Evolutionary conservation across 164 flowering plant genomes (phyloP).

Genomic region (Annona cherimola): DNA sequence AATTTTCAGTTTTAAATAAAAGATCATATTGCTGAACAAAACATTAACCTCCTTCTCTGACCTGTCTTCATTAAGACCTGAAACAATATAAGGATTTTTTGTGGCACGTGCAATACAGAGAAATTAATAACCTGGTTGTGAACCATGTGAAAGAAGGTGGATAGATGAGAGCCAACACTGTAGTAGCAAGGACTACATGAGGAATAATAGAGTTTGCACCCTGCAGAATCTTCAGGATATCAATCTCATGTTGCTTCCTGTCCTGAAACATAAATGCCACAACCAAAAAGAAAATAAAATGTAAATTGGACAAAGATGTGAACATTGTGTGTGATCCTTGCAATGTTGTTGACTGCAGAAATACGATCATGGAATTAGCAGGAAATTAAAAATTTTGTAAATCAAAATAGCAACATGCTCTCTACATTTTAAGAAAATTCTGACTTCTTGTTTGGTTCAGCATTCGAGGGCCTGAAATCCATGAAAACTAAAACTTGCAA

Average conservation of each 20-base stretch:
- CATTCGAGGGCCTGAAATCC: neutral
- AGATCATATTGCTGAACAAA: neutral
- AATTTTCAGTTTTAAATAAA: too few species aligned
- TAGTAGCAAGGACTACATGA: constrained; percentile 78
- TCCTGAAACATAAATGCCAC: constrained; percentile 27
- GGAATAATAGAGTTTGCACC: constrained; percentile 76
- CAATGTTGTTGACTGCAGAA: neutral
- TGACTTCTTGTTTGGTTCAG: neutral
- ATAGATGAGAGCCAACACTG: constrained; percentile 76
- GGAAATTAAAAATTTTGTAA: neutral
- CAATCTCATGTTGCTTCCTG: constrained; percentile 20
- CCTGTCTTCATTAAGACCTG: neutral
- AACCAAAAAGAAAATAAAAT: neutral
- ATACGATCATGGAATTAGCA: neutral
- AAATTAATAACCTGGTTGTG: constrained; percentile 62
- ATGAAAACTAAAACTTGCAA: neutral
- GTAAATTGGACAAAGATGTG: neutral
- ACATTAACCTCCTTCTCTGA: neutral
- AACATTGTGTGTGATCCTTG: neutral
- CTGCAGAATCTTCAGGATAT: constrained; percentile 47
- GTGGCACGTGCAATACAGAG: neutral
- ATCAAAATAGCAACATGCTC: neutral
- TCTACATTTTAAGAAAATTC: neutral
- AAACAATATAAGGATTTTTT: neutral
- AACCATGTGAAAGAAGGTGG: constrained; percentile 99